Base-by-base conservation (phyloP, 805 yeast species). In the Martiniozyma abietophila region DNA sequence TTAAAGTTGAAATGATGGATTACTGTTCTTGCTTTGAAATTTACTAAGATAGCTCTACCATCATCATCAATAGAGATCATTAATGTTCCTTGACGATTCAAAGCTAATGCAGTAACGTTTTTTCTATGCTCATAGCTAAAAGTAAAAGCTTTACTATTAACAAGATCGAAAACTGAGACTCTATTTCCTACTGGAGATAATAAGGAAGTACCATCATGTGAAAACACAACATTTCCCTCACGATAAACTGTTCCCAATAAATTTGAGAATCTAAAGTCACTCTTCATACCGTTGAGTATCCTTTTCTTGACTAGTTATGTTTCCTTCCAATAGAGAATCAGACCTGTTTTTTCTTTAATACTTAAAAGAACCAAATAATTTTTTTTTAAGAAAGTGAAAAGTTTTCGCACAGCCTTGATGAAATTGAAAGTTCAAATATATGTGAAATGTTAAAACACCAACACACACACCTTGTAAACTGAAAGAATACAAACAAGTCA, bases 111-210 rank as follows among this genome's bases (percentile, higher is more conserved):
- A 3, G 76, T 65, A 29, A 92, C 71, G 47, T 83, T 83, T 51
- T 80, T 83, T 46, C 97, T 71, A 54, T 92, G 98, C 58, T 92
- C 96, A 56, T 86, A 92, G 48, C 76, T 74, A 52, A 89, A 82
- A 1, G 98, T 92, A 62, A 74, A 88, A 2, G 95, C 82, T 47
- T 74, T 78, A 56, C 80, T 86, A 51, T 82, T 79, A 33, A 82
- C 67, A 42, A 89, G 65, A 58, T 92, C 96, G 59, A 88, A 92
- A 36, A 82, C 83, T 12, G 86, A 69, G 20, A 92, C 88, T 51
- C 97, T 62, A 56, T 89, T 92, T 10, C 98, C 98, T 3, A 92
- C 97, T 0, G 98, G 97, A 39, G 92, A 78, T 29, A 92, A 59
- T 22, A 92, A 64, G 36, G 74, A 71, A 8, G 80, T 74, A 3